These are phyloP conservation scores for Diplodia intermedia DNA, from an alignment of 2,329 filamentous ascomycete genomes.

Conservation along the genomic window DNA sequence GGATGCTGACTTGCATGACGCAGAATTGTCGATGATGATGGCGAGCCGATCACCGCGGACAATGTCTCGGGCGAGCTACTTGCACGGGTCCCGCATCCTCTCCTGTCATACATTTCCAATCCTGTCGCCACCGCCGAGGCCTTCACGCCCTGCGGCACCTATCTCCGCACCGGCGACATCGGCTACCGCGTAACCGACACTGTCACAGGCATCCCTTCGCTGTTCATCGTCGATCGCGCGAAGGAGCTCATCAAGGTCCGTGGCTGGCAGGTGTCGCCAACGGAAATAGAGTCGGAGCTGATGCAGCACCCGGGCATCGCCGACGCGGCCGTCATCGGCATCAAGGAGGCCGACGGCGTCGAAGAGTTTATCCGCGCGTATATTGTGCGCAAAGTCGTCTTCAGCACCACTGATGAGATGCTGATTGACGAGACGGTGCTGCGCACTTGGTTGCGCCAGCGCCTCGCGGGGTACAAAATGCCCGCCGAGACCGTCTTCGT, in stretches of 20 bases:
- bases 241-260: constrained; percentile 59
- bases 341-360: constrained; percentile 37
- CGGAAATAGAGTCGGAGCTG: constrained; percentile 57
- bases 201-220: constrained; percentile 11
- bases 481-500: constrained; percentile 23
- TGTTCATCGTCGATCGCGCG: constrained; percentile 49
- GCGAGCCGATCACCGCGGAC: not conserved
- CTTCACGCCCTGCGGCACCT: constrained; percentile 36
- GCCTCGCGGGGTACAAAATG: constrained; percentile 30
- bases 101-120: constrained; percentile 30
- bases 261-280: constrained; percentile 58
- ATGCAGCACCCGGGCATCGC: constrained; percentile 50
- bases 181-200: constrained; percentile 21
- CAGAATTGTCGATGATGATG: constrained; percentile 20
- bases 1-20: not conserved
- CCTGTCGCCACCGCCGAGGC: constrained; percentile 31
- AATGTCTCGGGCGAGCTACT: constrained; percentile 19
- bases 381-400: constrained; percentile 40
- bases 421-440: not conserved
- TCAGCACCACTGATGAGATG: not conserved
- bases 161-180: constrained; percentile 34
- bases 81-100: constrained; percentile 15
- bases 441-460: constrained; percentile 14
- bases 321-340: constrained; percentile 52
- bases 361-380: constrained; percentile 47